Evolutionary conservation across 164 flowering plant species (phyloP), one percentile per base, ranked within the genome.

Genomic region (Liquidambar formosana): DNA sequence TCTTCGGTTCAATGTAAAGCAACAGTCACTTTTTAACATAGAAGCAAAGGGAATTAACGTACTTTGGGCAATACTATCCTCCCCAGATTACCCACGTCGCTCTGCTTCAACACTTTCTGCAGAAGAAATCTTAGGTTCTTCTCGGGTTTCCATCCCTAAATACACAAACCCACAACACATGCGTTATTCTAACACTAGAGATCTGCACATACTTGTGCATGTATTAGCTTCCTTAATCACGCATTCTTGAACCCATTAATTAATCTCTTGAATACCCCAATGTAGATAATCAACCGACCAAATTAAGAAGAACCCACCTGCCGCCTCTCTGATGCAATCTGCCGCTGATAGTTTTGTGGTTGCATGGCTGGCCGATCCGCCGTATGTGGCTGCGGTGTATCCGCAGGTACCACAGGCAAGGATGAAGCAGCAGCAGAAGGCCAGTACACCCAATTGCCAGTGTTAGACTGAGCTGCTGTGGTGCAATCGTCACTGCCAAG

Each of bases 31-130:
- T 3, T 15, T 28, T 25, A 56, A n/a, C 26, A 16, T 46, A 43
- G 57, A 52, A 23, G 27, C 33, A 62, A 45, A 26, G 28, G 62
- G 33, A 13, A n/a, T n/a, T n/a, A n/a, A 15, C 57, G 11, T 84
- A 96, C 99, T 63, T 96, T 96, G 16, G 99, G 99, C 75, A 96
- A 77, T n/a, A 96, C 99, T 47, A 96, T 96, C 70, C 99, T 87
- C 61, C 99, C 98, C n/a, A 96, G 94, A 74, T 82, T 93, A 16
- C 99, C 98, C 71, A 96, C 99, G 72, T 96, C 98, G 74, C 99
- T 96, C 74, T 96, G 99, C 84, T 96, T 93, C 86, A 96, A 80
- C 51, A 96, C 99, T 66, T 96, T 96, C 77, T 96, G 99, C 22
- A 96, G 81, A 12, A 96, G 83, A 75, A 96, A 90, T 77, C 79